Evolutionary conservation across 2,329 filamentous ascomycete species (phyloP), one percentile per base, ranked within the genome.

Genomic region (Diaporthe capsici): DNA sequence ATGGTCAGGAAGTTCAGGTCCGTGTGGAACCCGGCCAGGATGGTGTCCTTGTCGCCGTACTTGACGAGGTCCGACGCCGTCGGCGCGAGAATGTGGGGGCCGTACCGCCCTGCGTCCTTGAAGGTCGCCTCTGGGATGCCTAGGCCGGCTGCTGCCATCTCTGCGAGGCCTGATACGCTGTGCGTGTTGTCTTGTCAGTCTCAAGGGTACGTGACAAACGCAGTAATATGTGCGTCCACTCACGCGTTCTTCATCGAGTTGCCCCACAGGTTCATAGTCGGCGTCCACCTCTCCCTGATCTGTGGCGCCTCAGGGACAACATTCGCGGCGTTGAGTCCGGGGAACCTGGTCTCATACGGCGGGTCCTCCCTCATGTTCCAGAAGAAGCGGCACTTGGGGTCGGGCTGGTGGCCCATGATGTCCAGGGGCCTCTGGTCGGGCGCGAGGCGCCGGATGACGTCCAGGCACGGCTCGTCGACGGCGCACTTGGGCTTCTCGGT

Each of bases 1-100:
- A 92, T 92, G 78, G 90, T 92, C 71, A 92, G 86, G 81, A 92
- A 92, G 86, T 92, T 92, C 75, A 92, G 88, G 80, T 92, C 90
- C 0, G 90, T 92, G 82, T 92, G 90, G 84, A 92, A 92, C 53
- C 90, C 90, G 22, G 90, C 90, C 22, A 92, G 87, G 79, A 92
- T 91, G 68, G 89, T 92, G 84, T 91, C 87, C 70, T 85, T 84
- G 4, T 81, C 65, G 63, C 88, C 88, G 83, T 91, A 90, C 75
- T 87, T 89, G 17, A 77, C 72, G 17, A 92, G 87, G 80, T 92
- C 89, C 0, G 90, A 91, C 1, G 90, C 89, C 1, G 90, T 92
- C 0, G 90, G 90, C 1, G 90, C 90, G 22, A 92, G 88, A 61
- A 92, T 87, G 78, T 92, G 90, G 3, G 90, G 90, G n/a, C 89